phyloP scores from a whole-genome alignment of 306 rosid species.

The Cicer bijugum region DNA sequence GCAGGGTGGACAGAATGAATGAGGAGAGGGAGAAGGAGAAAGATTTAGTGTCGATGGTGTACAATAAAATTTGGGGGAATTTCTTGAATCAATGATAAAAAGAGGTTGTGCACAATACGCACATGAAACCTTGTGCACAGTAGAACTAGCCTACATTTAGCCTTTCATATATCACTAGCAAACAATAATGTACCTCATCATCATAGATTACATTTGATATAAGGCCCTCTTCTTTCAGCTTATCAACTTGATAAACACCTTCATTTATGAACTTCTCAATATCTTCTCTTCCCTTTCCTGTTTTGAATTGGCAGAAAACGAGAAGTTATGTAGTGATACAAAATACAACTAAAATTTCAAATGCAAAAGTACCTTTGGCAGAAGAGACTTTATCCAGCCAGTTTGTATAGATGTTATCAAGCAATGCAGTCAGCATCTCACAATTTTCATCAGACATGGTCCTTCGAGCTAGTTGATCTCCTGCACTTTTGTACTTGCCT shows the following conservation, averaged over 20 bases:
- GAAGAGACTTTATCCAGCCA: constrained; percentile 90
- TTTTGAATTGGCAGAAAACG: constrained; percentile 36
- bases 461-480: constrained; percentile 81
- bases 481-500: constrained; percentile 95
- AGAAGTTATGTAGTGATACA: constrained; percentile 37
- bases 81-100: too few species aligned
- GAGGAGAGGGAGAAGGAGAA: too few species aligned
- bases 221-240: constrained; percentile 88
- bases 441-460: constrained; percentile 84
- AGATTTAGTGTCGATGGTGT: too few species aligned
- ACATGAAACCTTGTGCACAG: too few species aligned
- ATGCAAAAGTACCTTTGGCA: constrained; percentile 63
- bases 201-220: constrained; percentile 76
- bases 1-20: too few species aligned
- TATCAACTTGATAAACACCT: constrained; percentile 82
- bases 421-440: constrained; percentile 90
- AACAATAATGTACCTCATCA: constrained; percentile 75
- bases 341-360: constrained; percentile 43
- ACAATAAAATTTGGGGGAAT: too few species aligned
- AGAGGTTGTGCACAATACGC: too few species aligned
- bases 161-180: constrained; percentile 17
- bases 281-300: constrained; percentile 77
- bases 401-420: constrained; percentile 77
- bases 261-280: constrained; percentile 75
- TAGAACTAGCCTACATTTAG: neutral